Evolutionary conservation across 75 land plant species (phyloP), one percentile per base, ranked within the genome.

Genomic region (Sequoiadendron giganteum): DNA sequence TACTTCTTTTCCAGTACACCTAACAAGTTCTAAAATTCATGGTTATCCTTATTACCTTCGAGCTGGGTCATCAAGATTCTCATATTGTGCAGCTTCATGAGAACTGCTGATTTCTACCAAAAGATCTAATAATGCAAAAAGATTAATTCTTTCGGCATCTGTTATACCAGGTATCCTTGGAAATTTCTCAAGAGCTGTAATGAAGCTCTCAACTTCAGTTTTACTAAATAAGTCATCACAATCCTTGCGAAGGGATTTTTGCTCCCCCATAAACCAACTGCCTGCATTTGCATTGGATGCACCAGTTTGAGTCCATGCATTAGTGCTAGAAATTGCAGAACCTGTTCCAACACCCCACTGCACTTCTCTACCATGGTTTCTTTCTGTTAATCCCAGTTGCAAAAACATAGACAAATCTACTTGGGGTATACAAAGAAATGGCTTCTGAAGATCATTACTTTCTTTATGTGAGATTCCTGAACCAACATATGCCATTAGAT

Each of bases 61-160:
- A 9, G 95, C 99, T 65, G 99, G 92, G 55, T 91, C 94, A 94
- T 98, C 99, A 86, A 98, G 91, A 87, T 91, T 93, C 90, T 87
- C 92, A 91, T 94, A 97, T 16, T 90, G 88, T 85, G 95, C 91
- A 85, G 92, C 88, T 49, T 87, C 81, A 21, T 84, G 32, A 7
- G 86, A 42, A 87, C 90, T 87, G 88, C 89, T 93, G 75, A 95
- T 85, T 92, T 96, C 99, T 79, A 52, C 87, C 79, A 97, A 85
- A 88, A 98, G 87, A 90, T 97, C 96, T 56, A 93, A 87, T 47
- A 95, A 65, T 15, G 95, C 92, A 87, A 95, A 90, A 43, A 93
- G 86, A 56, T 96, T 91, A 70, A 87, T 89, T 82, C 88, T 95
- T 70, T 96, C 95, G 36, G 55, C 42, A 30, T 89, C 85, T 77